Percentiles rank a stretch among this genome's conserved stretches.
Evolutionary conservation across 1,139 yeast genomes (phyloP).

Genomic region (Sugiyamaella castrensis): DNA sequence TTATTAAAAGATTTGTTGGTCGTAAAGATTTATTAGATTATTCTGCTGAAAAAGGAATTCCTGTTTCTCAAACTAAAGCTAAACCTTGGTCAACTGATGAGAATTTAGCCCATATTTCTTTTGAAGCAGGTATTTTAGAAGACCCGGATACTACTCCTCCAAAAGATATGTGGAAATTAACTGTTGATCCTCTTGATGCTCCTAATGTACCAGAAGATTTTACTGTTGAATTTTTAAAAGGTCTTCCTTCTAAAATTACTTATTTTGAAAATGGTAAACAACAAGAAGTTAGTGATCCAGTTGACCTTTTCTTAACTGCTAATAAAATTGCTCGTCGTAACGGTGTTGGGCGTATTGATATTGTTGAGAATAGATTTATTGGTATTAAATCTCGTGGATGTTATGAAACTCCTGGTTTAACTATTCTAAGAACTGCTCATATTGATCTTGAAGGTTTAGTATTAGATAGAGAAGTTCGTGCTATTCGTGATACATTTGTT

Average conservation of each 20-base stretch:
- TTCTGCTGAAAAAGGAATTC: slow-evolving; percentile 86
- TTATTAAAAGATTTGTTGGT: slow-evolving; percentile 95
- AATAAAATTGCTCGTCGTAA: slow-evolving; percentile 96
- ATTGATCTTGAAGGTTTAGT: slow-evolving; percentile 96
- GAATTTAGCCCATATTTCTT: slow-evolving; percentile 97
- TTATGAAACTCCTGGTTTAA: slow-evolving; percentile 98
- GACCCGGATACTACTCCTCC: slow-evolving; percentile 99
- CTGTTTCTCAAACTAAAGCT: slow-evolving; percentile 95
- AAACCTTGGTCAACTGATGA: slow-evolving; percentile 99
- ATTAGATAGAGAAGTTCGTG: slow-evolving; percentile 95
- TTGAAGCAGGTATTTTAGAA: slow-evolving; percentile 98
- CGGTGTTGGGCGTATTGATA: slow-evolving; percentile 99
- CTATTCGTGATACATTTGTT: slow-evolving; percentile 92
- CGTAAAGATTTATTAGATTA: slow-evolving; percentile 93
- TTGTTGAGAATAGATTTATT: slow-evolving; percentile 97
- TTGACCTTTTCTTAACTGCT: slow-evolving; percentile 87
- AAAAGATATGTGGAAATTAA: slow-evolving; percentile 99
- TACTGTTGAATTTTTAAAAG: slow-evolving; percentile 76
- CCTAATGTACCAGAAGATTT: slow-evolving; percentile 91
- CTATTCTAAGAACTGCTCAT: slow-evolving; percentile 89
- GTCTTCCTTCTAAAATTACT: slow-evolving; percentile 79
- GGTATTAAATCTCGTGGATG: slow-evolving; percentile 99
- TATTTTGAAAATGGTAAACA: slow-evolving; percentile 54
- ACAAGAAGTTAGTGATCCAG: slow-evolving; percentile 73
- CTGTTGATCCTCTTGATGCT: slow-evolving; percentile 93